Base-by-base conservation (phyloP, 208 protist species). In the Acanthamoeba lenticulata region DNA sequence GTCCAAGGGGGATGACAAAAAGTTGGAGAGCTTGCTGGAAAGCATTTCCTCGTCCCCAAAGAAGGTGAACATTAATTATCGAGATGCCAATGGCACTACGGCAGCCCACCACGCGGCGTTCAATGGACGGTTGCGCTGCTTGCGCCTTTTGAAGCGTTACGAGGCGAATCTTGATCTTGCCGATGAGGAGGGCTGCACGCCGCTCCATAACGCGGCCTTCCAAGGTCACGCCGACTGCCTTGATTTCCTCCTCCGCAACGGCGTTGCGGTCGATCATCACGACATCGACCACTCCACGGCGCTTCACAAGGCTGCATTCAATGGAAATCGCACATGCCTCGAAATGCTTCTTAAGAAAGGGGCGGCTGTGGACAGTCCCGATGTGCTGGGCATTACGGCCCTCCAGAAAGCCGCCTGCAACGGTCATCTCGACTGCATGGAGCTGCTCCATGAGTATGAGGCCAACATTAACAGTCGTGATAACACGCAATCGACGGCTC, bases 381-480 rank as follows among this genome's bases (percentile, higher is more conserved):
- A 85, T 47, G 42, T 45, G 42, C n/a, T 55, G 9, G 74, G 74
- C 38, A 55, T 85, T 38, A 52, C 38, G 38, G 74, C 74, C 38
- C 74, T 85, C 44, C 74, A 85, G 24, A 85, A 85, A 38, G 74
- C 74, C 40, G 74, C 74, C 44, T 85, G 38, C 15, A 45, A 85
- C 29, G 74, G 74, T 24, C 38, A 85, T 55, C 74, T 55, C 4
- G 74, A 85, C 11, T 85, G 74, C 44, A 3, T 85, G 74, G 74
- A 45, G 29, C 42, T 85, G n/a, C 38, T 85, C 17, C 74, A 55
- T 38, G 42, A 85, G 74, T 34, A 52, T n/a, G 34, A 17, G 4
- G 74, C 74, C 21, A 29, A 72, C 29, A n/a, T 72, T 29, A 72
- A 72, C 62, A 38, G 62, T n/a, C 27, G 62, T 13, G 62, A 72